Base-by-base conservation (phyloP, 2,329 filamentous ascomycete genomes). In the Penicillium sp. region DNA sequence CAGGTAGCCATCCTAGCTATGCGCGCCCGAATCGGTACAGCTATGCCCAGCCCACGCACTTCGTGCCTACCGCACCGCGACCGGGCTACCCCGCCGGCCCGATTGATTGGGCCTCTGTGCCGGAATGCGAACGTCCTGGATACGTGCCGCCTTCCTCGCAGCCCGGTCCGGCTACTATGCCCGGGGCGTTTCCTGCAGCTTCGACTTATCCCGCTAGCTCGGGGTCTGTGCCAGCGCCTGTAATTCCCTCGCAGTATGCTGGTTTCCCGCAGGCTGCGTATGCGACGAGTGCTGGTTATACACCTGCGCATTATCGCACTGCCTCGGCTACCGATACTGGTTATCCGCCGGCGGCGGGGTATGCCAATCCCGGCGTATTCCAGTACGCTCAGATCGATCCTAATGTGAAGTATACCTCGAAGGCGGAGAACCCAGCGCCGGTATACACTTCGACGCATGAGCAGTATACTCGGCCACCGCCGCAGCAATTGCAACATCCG, bases 321-420 rank as follows among this genome's bases (percentile, higher is more conserved):
- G 59, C 63, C n/a, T 73, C 73, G 5, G 57, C 61, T 0, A 65
- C 53, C 12, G 67, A 71, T 45, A 35, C 64, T 25, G 52, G 46
- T 6, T 51, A 62, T 19, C 56, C 61, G 14, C 38, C 52, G 5
- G 22, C 59, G 22, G 56, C 38, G 1, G 50, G 59, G 10, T 75
- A 76, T 62, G 70, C 71, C 11, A 59, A 71, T 5, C 71, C 68
- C 1, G 46, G 62, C 12, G 61, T 63, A 22, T 76, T 64, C 40
- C 73, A 76, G 56, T 77, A 76, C 59, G 73, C 74, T 4, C 70
- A 76, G 35, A 58, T 73, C 14, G 73, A 75, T 44, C 68, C 69
- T 0, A 73, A 74, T 59, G 61, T 75, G 49, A 75, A 69, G 46
- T 77, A 75, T 60, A 62, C 65, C n/a, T 68, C 69, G 16, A 75